These are phyloP conservation scores for Blastocystis sp. DNA, from an alignment of 352 stramenopile species.

Conservation along the genomic window DNA sequence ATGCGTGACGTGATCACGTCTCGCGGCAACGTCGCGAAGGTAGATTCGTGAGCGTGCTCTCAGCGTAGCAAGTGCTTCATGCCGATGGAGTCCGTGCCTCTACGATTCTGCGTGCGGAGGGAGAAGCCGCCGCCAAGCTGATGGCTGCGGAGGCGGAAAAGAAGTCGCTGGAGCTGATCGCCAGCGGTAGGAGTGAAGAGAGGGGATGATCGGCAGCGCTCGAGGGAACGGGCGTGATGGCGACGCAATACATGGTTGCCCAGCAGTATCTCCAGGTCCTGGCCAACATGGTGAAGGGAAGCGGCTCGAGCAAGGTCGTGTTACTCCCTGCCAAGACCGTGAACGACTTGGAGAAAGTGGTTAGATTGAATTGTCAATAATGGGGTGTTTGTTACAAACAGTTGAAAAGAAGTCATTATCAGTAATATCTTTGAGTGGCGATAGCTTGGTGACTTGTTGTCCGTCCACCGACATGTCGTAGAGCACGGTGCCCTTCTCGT, in stretches of 20 bases:
- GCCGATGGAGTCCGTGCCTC: constrained; percentile 60
- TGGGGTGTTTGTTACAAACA: constrained; percentile 21
- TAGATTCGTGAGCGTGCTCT: neutral
- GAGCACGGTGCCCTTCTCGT: neutral
- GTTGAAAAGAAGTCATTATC: neutral
- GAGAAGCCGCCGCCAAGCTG: constrained; percentile 59
- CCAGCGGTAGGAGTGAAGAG: constrained; percentile 37
- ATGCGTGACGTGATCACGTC: constrained; percentile 60
- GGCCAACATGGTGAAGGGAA: constrained; percentile 11
- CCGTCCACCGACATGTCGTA: neutral
- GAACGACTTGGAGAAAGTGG: constrained; percentile 53
- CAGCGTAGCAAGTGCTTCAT: constrained; percentile 57
- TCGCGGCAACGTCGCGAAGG: constrained; percentile 58
- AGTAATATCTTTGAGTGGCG: neutral
- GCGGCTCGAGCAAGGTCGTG: constrained; percentile 37
- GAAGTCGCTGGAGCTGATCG: constrained; percentile 59
- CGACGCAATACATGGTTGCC: constrained; percentile 59
- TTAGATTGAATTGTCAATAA: constrained; percentile 57
- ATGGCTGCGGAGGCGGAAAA: constrained; percentile 60
- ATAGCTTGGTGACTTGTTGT: neutral
- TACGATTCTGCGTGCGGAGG: constrained; percentile 57
- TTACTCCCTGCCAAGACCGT: constrained; percentile 59
- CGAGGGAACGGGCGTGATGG: constrained; percentile 58
- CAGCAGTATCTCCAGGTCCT: constrained; percentile 60
- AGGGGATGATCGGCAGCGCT: constrained; percentile 46